Evolutionary conservation across 1,139 yeast species (phyloP), one percentile per base, ranked within the genome.

Genomic region (Pichia inconspicua): DNA sequence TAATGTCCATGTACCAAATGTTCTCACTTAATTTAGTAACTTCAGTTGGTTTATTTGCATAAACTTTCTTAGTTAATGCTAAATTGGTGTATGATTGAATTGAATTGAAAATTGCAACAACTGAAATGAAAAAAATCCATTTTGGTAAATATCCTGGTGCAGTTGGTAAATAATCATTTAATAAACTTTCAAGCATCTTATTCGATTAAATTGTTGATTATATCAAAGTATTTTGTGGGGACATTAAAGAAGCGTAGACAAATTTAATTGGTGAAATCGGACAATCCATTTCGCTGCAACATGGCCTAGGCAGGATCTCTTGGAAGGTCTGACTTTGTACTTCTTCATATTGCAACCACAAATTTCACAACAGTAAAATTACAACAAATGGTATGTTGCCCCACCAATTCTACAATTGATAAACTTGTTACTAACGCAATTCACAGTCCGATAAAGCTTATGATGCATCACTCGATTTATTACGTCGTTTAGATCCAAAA

Each of bases 1-100:
- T 46, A 90, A 72, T 0, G 98, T 92, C 98, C 98, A 92, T 1
- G 98, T 92, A 31, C 98, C 98, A 66, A 92, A 92, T 0, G 98
- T 92, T 60, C 98, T 77, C 96, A 57, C 95, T 82, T 57, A 92
- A 73, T 7, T 75, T 71, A 0, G 96, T 87, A 19, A 90, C 78
- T 60, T 82, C 76, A 2, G 67, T 56, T 15, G 94, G 88, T 48
- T 81, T 73, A 48, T 70, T 73, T 42, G 78, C 83, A 63, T 92
- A 92, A 9, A 92, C 97, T 58, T 81, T 74, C 58, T 83, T 80
- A 9, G 97, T 86, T 51, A 90, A 72, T 19, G 74, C 70, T 43
- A 85, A 73, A 37, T 87, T 77, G 45, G 78, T 65, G 65, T 89
- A 92, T n/a, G 95, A 82, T 68, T 92, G 98, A 25, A 78, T 69